These are phyloP conservation scores for Xerocomellus amylosporus DNA, from an alignment of 768 basidiomycete genomes.

Conservation along the genomic window DNA sequence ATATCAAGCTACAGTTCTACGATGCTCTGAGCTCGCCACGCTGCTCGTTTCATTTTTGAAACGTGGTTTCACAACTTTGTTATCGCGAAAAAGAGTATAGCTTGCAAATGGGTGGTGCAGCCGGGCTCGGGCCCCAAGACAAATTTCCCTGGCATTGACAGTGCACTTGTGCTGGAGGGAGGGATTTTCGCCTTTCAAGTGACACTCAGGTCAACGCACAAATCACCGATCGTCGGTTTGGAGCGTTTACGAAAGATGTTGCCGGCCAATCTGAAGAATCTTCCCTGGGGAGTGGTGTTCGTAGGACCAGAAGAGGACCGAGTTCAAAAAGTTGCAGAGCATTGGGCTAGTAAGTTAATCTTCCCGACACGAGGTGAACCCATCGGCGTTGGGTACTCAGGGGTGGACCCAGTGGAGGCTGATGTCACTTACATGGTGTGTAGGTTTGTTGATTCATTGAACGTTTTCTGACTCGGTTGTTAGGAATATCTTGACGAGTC, in stretches of 20 bases:
- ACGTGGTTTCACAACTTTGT: background rate
- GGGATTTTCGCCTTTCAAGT: background rate
- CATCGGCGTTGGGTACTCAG: background rate
- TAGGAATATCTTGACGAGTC: background rate
- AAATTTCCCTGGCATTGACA: background rate
- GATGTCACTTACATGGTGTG: background rate
- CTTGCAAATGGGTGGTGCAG: background rate
- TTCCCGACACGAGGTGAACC: background rate
- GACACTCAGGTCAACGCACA: accelerated
- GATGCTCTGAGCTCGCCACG: background rate
- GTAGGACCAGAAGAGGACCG: background rate
- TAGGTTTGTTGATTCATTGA: background rate
- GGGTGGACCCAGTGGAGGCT: background rate
- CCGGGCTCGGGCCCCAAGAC: background rate
- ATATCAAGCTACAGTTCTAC: too few relatives aligned
- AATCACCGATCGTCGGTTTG: background rate
- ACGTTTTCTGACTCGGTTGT: background rate
- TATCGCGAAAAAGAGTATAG: background rate
- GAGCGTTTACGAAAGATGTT: background rate
- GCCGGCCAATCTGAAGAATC: background rate
- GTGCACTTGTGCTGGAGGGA: background rate
- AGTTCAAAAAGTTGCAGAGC: accelerated
- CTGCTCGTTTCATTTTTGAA: background rate
- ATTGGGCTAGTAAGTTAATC: background rate
- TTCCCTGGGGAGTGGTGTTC: background rate